Evolutionary conservation across 2,329 filamentous ascomycete species (phyloP), one percentile per base, ranked within the genome.

Genomic region (Emericellopsis atlantica): DNA sequence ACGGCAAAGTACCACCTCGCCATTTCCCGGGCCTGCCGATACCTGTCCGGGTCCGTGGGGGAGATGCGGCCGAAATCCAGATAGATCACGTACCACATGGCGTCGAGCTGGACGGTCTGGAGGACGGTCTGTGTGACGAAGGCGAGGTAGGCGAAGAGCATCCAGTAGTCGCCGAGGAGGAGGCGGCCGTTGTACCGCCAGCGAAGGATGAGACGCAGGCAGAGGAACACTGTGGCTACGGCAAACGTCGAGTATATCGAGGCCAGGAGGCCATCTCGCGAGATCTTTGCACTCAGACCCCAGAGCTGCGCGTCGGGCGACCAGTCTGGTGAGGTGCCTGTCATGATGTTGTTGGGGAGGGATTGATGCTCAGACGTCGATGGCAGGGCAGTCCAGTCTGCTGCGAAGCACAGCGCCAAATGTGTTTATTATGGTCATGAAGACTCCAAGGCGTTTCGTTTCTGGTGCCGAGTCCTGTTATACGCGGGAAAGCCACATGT

Each of bases 131-230:
- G 43, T 12, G 50, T 47, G 29, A 54, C 37, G 22, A 55, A 41
- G 23, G 48, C 37, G 4, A 49, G 41, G 40, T 54, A 49, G 23
- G 54, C 55, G 12, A 55, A 42, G 35, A 54, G 46, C 31, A 58
- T 53, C 50, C 50, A 56, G 47, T 49, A 55, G 47, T 59, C 55
- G 39, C 57, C 56, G 14, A 39, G 34, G 23, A 48, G 42, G 14
- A 51, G 42, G 23, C 42, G 43, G 37, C 35, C 36, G 37, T 46
- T 48, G 12, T 46, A 39, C n/a, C 40, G 50, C 44, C 52, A 44
- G 36, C 56, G 54, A 37, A 57, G 48, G 21, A 40, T 26, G 22
- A 53, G 49, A 36, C 55, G 54, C 2, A 55, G 41, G 21, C 33
- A 35, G 36, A 56, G 49, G 37, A 59, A 50, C 39, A 54, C 37